phyloP scores from a whole-genome alignment of 2,329 filamentous ascomycete species.

The Aotearoamyces nothofagi region DNA sequence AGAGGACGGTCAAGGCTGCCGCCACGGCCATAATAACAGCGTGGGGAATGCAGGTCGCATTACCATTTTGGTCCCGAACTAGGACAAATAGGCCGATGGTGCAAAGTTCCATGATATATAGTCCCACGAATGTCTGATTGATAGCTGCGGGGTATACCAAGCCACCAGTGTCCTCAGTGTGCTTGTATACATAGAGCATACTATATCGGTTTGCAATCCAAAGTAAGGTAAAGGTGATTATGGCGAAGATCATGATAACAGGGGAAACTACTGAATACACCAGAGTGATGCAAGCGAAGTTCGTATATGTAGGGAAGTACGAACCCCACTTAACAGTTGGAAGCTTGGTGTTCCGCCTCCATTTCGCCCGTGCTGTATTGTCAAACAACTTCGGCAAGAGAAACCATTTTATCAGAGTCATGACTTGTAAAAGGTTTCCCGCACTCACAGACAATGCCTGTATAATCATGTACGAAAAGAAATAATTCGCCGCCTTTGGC shows the following conservation, averaged over 20 bases:
- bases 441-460: constrained; percentile 86
- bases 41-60: constrained; percentile 53
- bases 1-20: constrained; percentile 54
- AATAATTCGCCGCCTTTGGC: constrained; percentile 84
- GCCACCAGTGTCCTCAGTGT: constrained; percentile 81
- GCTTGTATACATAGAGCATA: constrained; percentile 86
- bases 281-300: constrained; percentile 82
- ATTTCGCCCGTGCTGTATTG: constrained; percentile 70
- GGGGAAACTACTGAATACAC: constrained; percentile 85
- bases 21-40: constrained; percentile 74
- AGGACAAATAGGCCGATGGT: constrained; percentile 85
- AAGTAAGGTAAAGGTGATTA: constrained; percentile 79
- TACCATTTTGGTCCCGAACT: constrained; percentile 37
- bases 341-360: constrained; percentile 66
- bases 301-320: constrained; percentile 93
- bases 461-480: constrained; percentile 96
- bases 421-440: constrained; percentile 72
- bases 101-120: constrained; percentile 90
- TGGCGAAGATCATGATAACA: constrained; percentile 81
- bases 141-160: constrained; percentile 83
- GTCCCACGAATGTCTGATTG: constrained; percentile 86
- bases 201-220: constrained; percentile 97
- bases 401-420: constrained; percentile 68
- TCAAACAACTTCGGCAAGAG: constrained; percentile 68
- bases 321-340: constrained; percentile 75